Evolutionary conservation across 805 yeast species (phyloP).

Genomic region (Hyphopichia homilentoma): DNA sequence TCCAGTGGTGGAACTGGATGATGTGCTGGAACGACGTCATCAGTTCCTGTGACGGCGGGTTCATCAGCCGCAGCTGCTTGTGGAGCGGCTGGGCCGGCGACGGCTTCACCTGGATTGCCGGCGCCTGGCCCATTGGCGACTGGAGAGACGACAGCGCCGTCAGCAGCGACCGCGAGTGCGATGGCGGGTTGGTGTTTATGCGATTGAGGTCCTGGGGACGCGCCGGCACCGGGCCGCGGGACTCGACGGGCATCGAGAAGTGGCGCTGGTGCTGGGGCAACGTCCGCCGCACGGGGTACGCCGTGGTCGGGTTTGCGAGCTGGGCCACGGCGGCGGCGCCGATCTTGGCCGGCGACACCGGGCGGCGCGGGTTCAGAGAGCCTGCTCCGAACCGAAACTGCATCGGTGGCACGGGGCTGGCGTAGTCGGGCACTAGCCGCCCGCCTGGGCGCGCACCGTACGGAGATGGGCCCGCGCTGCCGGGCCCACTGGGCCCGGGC

Average conservation of each 20-base stretch:
- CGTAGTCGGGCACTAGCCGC: conserved; percentile 12
- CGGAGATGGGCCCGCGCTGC: too few relatives aligned
- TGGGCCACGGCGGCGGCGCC: conserved; percentile 71
- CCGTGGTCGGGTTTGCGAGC: conserved; percentile 34
- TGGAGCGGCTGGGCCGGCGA: conserved; percentile 39
- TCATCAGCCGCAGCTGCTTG: conserved; percentile 24
- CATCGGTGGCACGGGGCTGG: conserved; percentile 30
- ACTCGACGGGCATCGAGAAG: conserved; percentile 39
- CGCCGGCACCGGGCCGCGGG: conserved; percentile 7
- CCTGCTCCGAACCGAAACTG: conserved; percentile 35
- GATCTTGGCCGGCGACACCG: conserved; percentile 64
- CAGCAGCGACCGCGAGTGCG: too few relatives aligned
- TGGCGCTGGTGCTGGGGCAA: conserved; percentile 34
- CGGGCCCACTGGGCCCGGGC: too few relatives aligned
- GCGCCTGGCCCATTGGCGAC: conserved; percentile 23
- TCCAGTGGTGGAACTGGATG: conserved; percentile 58
- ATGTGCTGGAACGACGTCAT: conserved; percentile 48
- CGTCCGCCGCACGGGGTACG: conserved; percentile 16
- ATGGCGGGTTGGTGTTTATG: conserved; percentile 5
- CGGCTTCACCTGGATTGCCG: conserved; percentile 41
- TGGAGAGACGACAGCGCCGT: conserved; percentile 5
- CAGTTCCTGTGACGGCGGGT: conserved; percentile 38
- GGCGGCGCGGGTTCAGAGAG: conserved; percentile 31
- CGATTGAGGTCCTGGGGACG: conserved; percentile 3
- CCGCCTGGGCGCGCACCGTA: conserved; percentile 2